Evolutionary conservation across 2,329 filamentous ascomycete genomes (phyloP).

Genomic region (Beauveria bassiana): DNA sequence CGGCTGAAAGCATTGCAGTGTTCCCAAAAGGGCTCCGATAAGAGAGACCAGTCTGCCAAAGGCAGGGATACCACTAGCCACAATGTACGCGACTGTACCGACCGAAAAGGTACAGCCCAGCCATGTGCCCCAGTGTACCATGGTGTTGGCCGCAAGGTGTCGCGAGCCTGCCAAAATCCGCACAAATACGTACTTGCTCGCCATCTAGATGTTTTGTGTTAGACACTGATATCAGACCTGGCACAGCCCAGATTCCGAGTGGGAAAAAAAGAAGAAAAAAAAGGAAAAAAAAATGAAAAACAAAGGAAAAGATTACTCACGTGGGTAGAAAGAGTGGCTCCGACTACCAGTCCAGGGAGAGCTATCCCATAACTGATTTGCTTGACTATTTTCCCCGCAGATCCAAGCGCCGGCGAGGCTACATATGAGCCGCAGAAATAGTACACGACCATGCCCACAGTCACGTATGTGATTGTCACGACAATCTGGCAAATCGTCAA

Average conservation of each 20-base stretch:
- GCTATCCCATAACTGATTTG: conserved; percentile 36
- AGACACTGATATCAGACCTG: background rate
- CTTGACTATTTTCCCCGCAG: conserved; percentile 33
- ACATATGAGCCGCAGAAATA: conserved; percentile 38
- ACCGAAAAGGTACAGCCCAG: background rate
- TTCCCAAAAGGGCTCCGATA: background rate
- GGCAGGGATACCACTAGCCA: background rate
- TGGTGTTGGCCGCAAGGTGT: background rate
- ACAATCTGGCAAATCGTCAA: background rate
- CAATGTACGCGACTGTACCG: background rate
- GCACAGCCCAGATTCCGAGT: no score
- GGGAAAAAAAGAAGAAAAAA: no score
- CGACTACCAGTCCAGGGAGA: conserved; percentile 20
- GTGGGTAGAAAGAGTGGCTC: background rate
- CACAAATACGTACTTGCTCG: background rate
- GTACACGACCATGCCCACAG: conserved; percentile 33
- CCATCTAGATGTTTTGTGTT: background rate
- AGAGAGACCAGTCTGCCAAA: background rate
- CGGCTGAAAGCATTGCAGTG: background rate
- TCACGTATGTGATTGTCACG: conserved; percentile 22
- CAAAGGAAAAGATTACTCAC: no score
- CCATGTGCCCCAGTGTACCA: background rate
- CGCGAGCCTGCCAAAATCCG: background rate
- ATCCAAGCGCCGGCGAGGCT: conserved; percentile 38
- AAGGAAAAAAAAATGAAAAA: no score